Evolutionary conservation across 495 filamentous ascomycete species (phyloP).

Genomic region (Talaromyces trachyspermus): DNA sequence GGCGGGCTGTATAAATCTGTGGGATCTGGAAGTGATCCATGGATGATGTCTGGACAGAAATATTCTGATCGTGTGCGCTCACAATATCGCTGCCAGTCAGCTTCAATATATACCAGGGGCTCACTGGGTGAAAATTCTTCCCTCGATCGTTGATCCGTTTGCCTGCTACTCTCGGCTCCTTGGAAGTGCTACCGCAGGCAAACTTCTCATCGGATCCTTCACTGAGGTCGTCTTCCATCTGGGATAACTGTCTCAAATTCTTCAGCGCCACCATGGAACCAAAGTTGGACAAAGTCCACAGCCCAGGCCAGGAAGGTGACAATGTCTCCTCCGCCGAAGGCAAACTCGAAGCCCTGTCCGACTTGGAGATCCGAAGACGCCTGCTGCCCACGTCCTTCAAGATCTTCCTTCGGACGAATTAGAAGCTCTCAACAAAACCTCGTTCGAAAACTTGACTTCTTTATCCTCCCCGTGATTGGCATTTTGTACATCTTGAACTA

Average conservation of each 20-base stretch:
- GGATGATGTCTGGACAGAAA: background rate
- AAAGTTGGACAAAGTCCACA: background rate
- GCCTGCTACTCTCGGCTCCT: background rate
- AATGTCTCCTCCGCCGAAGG: slow-evolving; percentile 26
- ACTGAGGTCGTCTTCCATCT: too few relatives aligned
- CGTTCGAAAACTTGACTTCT: slow-evolving; percentile 35
- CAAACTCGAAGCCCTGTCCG: slow-evolving; percentile 20
- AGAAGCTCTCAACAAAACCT: slow-evolving; percentile 23
- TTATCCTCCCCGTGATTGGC: slow-evolving; percentile 27
- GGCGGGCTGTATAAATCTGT: background rate
- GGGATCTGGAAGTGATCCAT: background rate
- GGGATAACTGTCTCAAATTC: background rate
- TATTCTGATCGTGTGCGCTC: background rate
- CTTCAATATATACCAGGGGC: background rate
- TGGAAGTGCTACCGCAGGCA: background rate
- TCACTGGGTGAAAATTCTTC: background rate
- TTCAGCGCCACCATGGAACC: background rate
- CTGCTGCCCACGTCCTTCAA: slow-evolving; percentile 26
- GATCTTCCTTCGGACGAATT: slow-evolving; percentile 21
- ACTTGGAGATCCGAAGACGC: slow-evolving; percentile 8
- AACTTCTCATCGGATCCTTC: background rate
- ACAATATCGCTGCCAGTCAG: background rate
- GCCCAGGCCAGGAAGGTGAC: slow-evolving; percentile 13
- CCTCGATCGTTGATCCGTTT: background rate
- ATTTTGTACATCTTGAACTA: slow-evolving; percentile 37